Percentiles rank a stretch among this genome's conserved stretches.
Evolutionary conservation across 2,329 filamentous ascomycete species (phyloP).

Genomic region (Alternaria novae-zelandiae): DNA sequence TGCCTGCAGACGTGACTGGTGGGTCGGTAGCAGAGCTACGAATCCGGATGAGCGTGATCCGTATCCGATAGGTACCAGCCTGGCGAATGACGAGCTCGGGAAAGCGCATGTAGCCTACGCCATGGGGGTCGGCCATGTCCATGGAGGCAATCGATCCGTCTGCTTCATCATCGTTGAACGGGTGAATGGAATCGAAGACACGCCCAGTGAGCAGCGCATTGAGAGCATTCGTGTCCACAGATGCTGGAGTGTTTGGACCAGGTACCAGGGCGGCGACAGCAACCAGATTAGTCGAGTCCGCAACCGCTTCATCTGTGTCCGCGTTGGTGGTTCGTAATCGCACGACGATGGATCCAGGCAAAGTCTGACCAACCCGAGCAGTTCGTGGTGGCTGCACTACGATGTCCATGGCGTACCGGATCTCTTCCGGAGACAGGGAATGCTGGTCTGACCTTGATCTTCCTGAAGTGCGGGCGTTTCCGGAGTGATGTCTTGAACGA

Average conservation of each 20-base stretch:
- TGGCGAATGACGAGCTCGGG: constrained; percentile 46
- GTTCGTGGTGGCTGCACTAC: constrained; percentile 45
- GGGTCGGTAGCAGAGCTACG: constrained; percentile 34
- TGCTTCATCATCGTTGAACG: constrained; percentile 46
- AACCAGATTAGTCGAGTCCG: constrained; percentile 42
- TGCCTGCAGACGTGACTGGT: constrained; percentile 30
- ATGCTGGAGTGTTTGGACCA: constrained; percentile 33
- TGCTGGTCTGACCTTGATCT: constrained; percentile 35
- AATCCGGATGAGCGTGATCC: constrained; percentile 47
- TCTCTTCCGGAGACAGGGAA: constrained; percentile 36
- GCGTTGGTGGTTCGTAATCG: constrained; percentile 41
- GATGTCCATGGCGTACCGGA: constrained; percentile 48
- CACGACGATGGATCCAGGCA: constrained; percentile 43
- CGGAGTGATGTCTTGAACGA: constrained; percentile 36
- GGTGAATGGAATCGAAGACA: constrained; percentile 44
- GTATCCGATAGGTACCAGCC: constrained; percentile 46
- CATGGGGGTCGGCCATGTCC: constrained; percentile 44
- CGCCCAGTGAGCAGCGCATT: constrained; percentile 40
- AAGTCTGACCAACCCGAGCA: constrained; percentile 39
- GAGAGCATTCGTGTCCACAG: constrained; percentile 38
- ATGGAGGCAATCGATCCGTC: constrained; percentile 46
- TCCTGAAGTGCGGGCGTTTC: constrained; percentile 26
- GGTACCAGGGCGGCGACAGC: constrained; percentile 43
- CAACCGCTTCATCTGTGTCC: constrained; percentile 40
- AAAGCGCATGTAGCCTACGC: constrained; percentile 49